Conservation (phyloP, 2,329 filamentous ascomycete genomes). For the Niveomyces coronatus region DNA sequence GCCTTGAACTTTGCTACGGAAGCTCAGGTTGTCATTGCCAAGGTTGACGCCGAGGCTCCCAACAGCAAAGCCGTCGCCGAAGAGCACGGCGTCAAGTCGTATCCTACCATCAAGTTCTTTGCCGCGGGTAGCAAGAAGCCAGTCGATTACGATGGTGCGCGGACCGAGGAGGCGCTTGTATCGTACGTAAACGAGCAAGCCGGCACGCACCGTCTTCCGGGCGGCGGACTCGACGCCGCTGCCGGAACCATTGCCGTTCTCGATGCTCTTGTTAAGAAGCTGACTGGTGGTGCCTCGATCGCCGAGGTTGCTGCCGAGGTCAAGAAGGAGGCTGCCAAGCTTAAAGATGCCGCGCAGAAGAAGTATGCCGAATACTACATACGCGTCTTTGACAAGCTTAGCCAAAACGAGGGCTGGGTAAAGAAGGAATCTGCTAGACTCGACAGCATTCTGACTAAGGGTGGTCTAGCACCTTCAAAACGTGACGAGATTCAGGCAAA, state of each 20-base stretch:
- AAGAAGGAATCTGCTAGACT: slow-evolving; percentile 78
- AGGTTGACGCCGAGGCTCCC: slow-evolving; percentile 86
- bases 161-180: slow-evolving; percentile 66
- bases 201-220: slow-evolving; percentile 72
- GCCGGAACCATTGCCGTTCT: slow-evolving; percentile 77
- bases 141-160: slow-evolving; percentile 63
- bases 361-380: slow-evolving; percentile 93
- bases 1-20: slow-evolving; percentile 75
- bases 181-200: slow-evolving; percentile 80
- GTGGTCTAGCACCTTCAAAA: slow-evolving; percentile 76
- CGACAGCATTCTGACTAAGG: slow-evolving; percentile 72
- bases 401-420: slow-evolving; percentile 65
- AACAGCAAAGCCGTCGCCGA: slow-evolving; percentile 70
- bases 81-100: slow-evolving; percentile 70
- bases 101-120: slow-evolving; percentile 98
- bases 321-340: slow-evolving; percentile 55
- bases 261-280: slow-evolving; percentile 65
- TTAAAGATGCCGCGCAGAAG: slow-evolving; percentile 53
- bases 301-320: slow-evolving; percentile 59
- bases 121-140: slow-evolving; percentile 67
- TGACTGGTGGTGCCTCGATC: slow-evolving; percentile 52
- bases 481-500: slow-evolving; percentile 77
- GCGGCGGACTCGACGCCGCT: slow-evolving; percentile 65
- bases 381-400: slow-evolving; percentile 79
- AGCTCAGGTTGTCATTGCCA: slow-evolving; percentile 72